Evolutionary conservation across 164 flowering plant genomes (phyloP), one percentile per base, ranked within the genome.

Genomic region (Nelumbo lutea): DNA sequence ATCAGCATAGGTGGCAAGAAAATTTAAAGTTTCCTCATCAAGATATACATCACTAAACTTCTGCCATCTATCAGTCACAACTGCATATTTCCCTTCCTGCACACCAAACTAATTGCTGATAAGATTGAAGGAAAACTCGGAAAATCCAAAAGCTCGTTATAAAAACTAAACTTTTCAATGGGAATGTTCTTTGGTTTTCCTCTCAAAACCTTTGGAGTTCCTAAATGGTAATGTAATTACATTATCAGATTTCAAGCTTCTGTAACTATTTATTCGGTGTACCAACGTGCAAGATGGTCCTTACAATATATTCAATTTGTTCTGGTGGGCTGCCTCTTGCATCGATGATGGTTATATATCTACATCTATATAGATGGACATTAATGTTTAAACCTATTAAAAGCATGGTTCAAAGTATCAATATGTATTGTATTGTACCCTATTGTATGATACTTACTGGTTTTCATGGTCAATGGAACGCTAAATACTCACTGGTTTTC

Each of bases 51-150:
- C 87, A 64, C 83, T 95, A 81, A 95, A 95, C 79, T 89, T 89
- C 82, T 95, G 98, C 96, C 98, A 95, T 78, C 98, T 86, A 77
- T 95, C 96, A 62, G 98, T 95, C 51, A 95, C 98, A 75, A 95
- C 81, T 48, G 89, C 89, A 80, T 95, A 95, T 76, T 70, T 83
- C 66, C 83, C 89, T 40, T 85, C 89, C 98, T 95, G 84, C 78
- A 79, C 10, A 70, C 64, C 46, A 74, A 76, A 57, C 51, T 57
- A 27, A 27, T 0, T 27, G 27, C 27, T 27, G 27, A 27, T 27
- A 27, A 27, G 27, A 27, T 27, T 27, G 27, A 27, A 27, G 27
- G 27, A 27, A 27, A 27, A 27, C 27, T 27, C 27, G 27, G 27
- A 57, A 42, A 65, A 14, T 13, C 14, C 13, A 10, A 27, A 59